Evolutionary conservation across 2,329 filamentous ascomycete genomes (phyloP).

Genomic region (Fusarium citri): DNA sequence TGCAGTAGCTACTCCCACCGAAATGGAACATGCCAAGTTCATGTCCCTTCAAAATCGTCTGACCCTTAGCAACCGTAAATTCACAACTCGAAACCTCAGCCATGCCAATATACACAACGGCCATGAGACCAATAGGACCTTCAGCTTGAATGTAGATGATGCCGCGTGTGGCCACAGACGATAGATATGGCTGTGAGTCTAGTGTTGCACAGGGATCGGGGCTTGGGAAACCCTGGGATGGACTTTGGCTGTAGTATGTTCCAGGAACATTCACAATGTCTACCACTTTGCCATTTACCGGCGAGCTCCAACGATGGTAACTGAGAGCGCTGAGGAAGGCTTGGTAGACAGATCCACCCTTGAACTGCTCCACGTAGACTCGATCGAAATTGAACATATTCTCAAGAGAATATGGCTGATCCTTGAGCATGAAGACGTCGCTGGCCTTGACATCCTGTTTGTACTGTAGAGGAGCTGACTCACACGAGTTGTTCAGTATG

Average conservation of each 20-base stretch:
- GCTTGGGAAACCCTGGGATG: background rate
- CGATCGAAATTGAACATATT: constrained; percentile 69
- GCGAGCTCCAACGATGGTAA: constrained; percentile 77
- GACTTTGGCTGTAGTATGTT: constrained; percentile 11
- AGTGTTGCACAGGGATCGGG: constrained; percentile 6
- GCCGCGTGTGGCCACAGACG: constrained; percentile 1
- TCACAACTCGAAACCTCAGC: constrained; percentile 3
- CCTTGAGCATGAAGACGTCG: constrained; percentile 75
- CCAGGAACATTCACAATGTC: background rate
- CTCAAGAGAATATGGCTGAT: constrained; percentile 69
- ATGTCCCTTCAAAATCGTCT: background rate
- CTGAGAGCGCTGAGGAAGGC: constrained; percentile 72
- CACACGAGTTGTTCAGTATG: constrained; percentile 46
- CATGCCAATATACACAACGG: constrained; percentile 9
- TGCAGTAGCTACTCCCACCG: constrained; percentile 1
- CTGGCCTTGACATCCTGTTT: constrained; percentile 59
- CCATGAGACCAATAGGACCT: background rate
- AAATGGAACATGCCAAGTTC: constrained; percentile 25
- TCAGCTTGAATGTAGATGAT: constrained; percentile 14
- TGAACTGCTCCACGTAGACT: constrained; percentile 60
- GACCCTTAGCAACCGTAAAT: background rate
- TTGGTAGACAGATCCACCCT: constrained; percentile 73
- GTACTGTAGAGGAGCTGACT: constrained; percentile 66
- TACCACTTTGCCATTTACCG: constrained; percentile 67
- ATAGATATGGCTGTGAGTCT: constrained; percentile 9